phyloP scores from a whole-genome alignment of 1,284 basidiomycete species.

The Apiotrichum gracile region DNA sequence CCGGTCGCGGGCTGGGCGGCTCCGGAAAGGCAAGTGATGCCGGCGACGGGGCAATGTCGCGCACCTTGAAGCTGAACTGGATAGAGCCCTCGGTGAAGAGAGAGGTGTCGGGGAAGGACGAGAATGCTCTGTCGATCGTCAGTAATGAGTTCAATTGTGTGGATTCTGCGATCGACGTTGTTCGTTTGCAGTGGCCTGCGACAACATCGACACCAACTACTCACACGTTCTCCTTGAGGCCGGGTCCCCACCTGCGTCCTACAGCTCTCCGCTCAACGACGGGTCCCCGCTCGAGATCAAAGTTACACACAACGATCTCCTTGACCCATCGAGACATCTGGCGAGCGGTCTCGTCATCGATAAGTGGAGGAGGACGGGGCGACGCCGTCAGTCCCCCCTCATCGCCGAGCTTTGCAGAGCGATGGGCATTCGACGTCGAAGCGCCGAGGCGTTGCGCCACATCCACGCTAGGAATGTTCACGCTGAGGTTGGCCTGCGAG shows the following conservation, averaged over 20 bases:
- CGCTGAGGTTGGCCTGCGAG: conserved; percentile 10
- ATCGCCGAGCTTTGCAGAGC: not conserved
- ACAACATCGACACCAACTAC: conserved; percentile 41
- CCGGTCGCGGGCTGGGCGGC: conserved; percentile 39
- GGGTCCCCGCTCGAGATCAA: conserved; percentile 81
- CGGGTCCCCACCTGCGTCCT: conserved; percentile 57
- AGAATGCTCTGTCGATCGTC: conserved; percentile 71
- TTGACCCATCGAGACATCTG: conserved; percentile 70
- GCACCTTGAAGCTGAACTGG: conserved; percentile 48
- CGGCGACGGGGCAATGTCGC: conserved; percentile 52
- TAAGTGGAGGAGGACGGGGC: conserved; percentile 31
- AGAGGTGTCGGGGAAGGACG: conserved; percentile 84
- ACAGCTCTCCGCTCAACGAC: conserved; percentile 67
- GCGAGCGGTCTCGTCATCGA: conserved; percentile 53
- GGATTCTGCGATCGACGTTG: too few relatives aligned
- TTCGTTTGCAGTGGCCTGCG: too few relatives aligned
- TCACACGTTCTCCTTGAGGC: conserved; percentile 78
- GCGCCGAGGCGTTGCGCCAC: not conserved
- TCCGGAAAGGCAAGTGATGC: conserved; percentile 29
- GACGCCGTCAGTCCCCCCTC: not conserved
- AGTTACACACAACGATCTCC: conserved; percentile 74
- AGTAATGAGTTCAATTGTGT: not conserved
- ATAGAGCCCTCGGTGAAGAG: conserved; percentile 59
- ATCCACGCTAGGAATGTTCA: conserved; percentile 11
- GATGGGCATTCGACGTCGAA: not conserved